phyloP scores from a whole-genome alignment of 148 eudicot genomes.

The Amaranthus palmeri region DNA sequence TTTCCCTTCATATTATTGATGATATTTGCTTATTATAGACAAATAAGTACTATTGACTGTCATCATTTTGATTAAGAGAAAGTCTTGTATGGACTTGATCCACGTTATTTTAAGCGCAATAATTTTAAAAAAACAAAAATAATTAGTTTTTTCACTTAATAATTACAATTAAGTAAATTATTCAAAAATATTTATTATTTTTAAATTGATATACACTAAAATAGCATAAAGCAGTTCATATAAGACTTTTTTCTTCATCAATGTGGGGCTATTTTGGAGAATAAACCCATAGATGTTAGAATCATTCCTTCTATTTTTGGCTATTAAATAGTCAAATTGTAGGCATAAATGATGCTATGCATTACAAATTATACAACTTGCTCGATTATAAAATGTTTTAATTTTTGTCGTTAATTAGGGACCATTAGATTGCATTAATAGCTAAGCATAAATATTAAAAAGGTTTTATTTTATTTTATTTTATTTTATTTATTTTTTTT shows the following conservation, averaged over 20 bases:
- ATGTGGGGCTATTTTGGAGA: not conserved
- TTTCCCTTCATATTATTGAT: not conserved
- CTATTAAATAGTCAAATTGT: not conserved
- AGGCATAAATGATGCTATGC: not conserved
- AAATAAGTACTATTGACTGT: not conserved
- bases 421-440: not conserved
- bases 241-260: too few species aligned
- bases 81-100: too few species aligned
- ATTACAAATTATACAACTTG: constrained; percentile 5
- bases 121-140: too few species aligned
- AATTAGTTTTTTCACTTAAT: too few species aligned
- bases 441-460: not conserved
- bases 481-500: too few species aligned
- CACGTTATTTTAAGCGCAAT: too few species aligned
- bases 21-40: not conserved
- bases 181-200: too few species aligned
- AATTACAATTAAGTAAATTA: too few species aligned
- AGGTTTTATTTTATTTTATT: constrained; percentile 6
- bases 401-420: not conserved
- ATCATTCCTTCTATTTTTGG: not conserved
- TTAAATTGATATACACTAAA: too few species aligned
- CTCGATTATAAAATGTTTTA: not conserved
- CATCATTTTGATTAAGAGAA: not conserved
- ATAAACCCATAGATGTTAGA: not conserved
- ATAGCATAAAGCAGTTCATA: too few species aligned